Evolutionary conservation across 345 rosid species (phyloP), one percentile per base, ranked within the genome.

Genomic region (Cardamine occulta): DNA sequence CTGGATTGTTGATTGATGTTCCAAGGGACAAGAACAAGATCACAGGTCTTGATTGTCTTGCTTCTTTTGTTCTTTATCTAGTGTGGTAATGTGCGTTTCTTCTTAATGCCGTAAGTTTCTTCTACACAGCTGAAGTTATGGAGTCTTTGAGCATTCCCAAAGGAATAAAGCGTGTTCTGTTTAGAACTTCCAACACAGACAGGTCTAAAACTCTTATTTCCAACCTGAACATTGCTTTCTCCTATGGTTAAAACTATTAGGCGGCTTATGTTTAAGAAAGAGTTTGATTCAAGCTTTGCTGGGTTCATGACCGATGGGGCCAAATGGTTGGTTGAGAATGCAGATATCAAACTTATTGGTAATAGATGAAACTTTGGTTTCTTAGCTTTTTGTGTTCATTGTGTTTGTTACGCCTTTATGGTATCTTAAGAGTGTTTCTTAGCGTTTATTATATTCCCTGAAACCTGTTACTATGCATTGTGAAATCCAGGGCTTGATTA

Each of bases 271-370:
- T 88, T 83, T 73, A 83, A 88, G 70, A 83, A 79, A 34, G 85
- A 79, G 71, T 86, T 91, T n/a, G 96, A 90, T 79, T 82, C 95
- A 53, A 90, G 95, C 85, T 91, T 82, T 47, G 90, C 88, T 26
- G 98, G 97, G 3, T 94, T 94, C 64, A 81, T 83, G 83, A 83
- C 74, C 44, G 97, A 90, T 73, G 98, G 93, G n/a, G 96, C 97
- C 2, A 85, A 86, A 58, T 94, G 97, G 96, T 80, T 94, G 88
- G 91, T 88, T 24, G 93, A 91, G 32, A 88, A 94, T 68, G 90
- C 98, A 1, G 96, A 90, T 79, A 85, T 94, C 82, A 94, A 90
- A 85, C 82, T 94, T 69, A 81, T 94, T 56, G 98, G 97, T 94
- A 77, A 28, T 58, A 15, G 10, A 42, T 59, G 18, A 2, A 34